Conservation (phyloP, 176 grass and related monocot species). For the Eragrostis nindensis region DNA sequence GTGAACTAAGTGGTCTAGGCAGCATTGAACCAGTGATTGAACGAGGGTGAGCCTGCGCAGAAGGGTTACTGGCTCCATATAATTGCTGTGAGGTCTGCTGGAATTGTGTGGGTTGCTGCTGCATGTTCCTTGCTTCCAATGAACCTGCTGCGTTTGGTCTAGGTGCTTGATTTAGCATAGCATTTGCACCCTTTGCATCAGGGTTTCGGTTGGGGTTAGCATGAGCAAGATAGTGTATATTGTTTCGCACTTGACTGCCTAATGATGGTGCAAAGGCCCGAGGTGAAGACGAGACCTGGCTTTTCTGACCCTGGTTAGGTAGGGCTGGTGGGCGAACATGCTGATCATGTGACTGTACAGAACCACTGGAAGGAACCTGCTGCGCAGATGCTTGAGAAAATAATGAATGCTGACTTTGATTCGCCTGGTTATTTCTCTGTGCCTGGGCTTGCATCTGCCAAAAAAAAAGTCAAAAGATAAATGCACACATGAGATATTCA, state of each 20-base stretch:
- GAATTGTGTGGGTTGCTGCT: slow-evolving; percentile 43
- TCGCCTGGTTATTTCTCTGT: slow-evolving; percentile 60
- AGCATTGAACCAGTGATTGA: slow-evolving; percentile 49
- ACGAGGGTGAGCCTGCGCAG: slow-evolving; percentile 42
- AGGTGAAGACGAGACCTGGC: slow-evolving; percentile 31
- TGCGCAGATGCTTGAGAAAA: slow-evolving; percentile 65
- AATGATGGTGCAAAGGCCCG: slow-evolving; percentile 41
- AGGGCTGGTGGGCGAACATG: slow-evolving; percentile 45
- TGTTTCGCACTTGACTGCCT: slow-evolving; percentile 42
- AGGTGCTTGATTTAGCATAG: slow-evolving; percentile 42
- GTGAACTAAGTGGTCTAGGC: slow-evolving; percentile 34
- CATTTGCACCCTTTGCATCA: slow-evolving; percentile 44
- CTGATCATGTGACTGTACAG: slow-evolving; percentile 51
- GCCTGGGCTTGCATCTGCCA: slow-evolving; percentile 57
- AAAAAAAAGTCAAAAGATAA: slow-evolving; percentile 41
- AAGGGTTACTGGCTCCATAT: slow-evolving; percentile 44
- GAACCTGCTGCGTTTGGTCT: slow-evolving; percentile 40
- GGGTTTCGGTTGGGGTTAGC: slow-evolving; percentile 42
- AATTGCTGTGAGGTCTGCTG: slow-evolving; percentile 54
- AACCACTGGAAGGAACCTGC: slow-evolving; percentile 58
- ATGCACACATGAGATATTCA: slow-evolving; percentile 28
- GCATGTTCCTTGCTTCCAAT: slow-evolving; percentile 48
- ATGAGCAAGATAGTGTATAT: slow-evolving; percentile 39
- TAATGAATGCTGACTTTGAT: slow-evolving; percentile 74
- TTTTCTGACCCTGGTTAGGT: slow-evolving; percentile 58